A percentile compares a stretch with the other conserved stretches of the same genome.
Conservation (phyloP, 2,329 filamentous ascomycete genomes). For the Xylaria sp. region DNA sequence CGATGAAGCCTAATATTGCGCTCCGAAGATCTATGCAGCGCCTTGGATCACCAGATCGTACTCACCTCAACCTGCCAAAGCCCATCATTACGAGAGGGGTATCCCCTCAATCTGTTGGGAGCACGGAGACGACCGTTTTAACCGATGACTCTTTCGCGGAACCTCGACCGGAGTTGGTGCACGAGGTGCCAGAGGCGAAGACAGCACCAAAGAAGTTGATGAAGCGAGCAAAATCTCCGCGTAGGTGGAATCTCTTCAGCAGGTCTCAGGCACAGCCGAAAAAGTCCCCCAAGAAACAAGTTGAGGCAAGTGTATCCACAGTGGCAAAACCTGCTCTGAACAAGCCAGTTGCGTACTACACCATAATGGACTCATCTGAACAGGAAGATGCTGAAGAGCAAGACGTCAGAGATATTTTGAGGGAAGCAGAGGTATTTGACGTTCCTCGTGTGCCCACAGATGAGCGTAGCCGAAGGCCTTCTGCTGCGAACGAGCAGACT, state of each 20-base stretch:
- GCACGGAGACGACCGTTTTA: conserved; percentile 58
- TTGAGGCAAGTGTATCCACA: conserved; percentile 47
- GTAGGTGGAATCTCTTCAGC: conserved; percentile 67
- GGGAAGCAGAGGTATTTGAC: conserved; percentile 49
- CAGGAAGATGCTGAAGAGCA: conserved; percentile 45
- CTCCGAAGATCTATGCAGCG: conserved; percentile 59
- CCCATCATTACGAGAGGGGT: conserved; percentile 53
- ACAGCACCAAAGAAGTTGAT: conserved; percentile 55
- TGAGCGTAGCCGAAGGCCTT: conserved; percentile 21
- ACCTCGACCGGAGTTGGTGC: conserved; percentile 41
- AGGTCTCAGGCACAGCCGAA: conserved; percentile 52
- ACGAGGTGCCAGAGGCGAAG: conserved; percentile 35
- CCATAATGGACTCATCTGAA: conserved; percentile 63
- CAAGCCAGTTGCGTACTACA: conserved; percentile 62
- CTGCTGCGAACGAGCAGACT: conserved; percentile 18
- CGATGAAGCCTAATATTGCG: conserved; percentile 55
- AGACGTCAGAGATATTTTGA: conserved; percentile 53
- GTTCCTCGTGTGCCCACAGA: conserved; percentile 7
- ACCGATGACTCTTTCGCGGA: conserved; percentile 59
- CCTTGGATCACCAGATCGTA: conserved; percentile 47
- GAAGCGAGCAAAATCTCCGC: conserved; percentile 58
- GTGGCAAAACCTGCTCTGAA: conserved; percentile 52
- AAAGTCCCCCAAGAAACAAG: conserved; percentile 40
- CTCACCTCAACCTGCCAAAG: conserved; percentile 52
- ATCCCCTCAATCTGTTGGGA: conserved; percentile 55